A percentile compares a stretch with the other conserved stretches of the same genome.
Conservation (phyloP, 768 basidiomycete species). For the Trametes villosa region DNA sequence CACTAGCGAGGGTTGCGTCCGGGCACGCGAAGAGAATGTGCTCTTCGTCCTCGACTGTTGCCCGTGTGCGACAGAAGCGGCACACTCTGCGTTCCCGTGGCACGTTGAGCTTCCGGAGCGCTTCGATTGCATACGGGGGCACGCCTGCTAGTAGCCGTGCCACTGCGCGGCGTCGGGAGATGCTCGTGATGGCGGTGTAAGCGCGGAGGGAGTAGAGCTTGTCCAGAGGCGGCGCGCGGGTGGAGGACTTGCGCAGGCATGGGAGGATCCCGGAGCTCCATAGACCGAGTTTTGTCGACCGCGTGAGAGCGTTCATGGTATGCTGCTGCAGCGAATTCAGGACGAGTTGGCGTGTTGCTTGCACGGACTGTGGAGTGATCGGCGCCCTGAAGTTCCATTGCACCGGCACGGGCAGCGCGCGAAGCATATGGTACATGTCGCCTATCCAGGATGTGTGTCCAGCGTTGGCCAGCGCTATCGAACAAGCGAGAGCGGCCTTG, state of each 20-base stretch:
- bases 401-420: not conserved
- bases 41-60: not conserved
- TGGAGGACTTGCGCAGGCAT: no score
- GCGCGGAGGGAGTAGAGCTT: no score
- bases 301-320: no score
- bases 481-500: not conserved
- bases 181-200: no score
- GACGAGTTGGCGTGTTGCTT: conserved; percentile 8
- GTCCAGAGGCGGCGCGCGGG: no score
- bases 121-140: conserved; percentile 15
- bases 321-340: no score
- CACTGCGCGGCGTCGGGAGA: conserved; percentile 2
- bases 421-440: not conserved
- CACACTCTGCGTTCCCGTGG: not conserved
- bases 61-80: not conserved
- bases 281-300: no score
- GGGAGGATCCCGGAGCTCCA: no score
- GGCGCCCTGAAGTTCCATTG: not conserved
- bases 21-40: not conserved
- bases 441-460: not conserved
- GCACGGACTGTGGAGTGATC: not conserved
- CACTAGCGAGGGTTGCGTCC: no score
- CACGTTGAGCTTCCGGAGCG: not conserved
- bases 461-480: not conserved
- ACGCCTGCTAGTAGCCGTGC: conserved; percentile 26